phyloP scores from a whole-genome alignment of 345 rosid genomes.

The Eutrema yunnanense region DNA sequence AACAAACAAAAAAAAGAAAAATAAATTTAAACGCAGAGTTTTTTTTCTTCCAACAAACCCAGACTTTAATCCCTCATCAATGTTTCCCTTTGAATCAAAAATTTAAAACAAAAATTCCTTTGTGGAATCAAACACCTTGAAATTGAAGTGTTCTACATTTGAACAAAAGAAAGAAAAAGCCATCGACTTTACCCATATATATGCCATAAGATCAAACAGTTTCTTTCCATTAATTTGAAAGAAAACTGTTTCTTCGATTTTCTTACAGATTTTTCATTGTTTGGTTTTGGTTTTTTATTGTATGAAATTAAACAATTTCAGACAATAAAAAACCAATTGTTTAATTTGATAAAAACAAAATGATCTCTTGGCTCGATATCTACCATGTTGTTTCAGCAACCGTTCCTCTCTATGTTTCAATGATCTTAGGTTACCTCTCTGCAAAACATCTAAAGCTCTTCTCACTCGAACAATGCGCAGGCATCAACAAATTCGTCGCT shows the following conservation, averaged over 20 bases:
- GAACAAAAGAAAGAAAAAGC: conserved; percentile 15
- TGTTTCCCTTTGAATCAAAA: not conserved
- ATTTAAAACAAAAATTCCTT: not conserved
- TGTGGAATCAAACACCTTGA: conserved; percentile 22
- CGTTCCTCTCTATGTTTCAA: conserved; percentile 71
- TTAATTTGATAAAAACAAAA: not conserved
- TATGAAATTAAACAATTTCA: conserved; percentile 3
- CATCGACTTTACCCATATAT: conserved; percentile 22
- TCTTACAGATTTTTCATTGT: not conserved
- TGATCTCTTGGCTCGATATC: conserved; percentile 59
- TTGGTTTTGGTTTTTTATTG: not conserved
- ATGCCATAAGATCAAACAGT: conserved; percentile 6
- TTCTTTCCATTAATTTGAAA: not conserved
- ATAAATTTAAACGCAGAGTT: not conserved
- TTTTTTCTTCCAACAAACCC: not conserved
- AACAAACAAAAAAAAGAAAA: not conserved
- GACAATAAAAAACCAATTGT: not conserved
- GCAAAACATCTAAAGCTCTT: conserved; percentile 65
- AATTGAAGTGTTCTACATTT: conserved; percentile 15
- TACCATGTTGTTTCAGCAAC: conserved; percentile 77
- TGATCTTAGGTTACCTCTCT: conserved; percentile 67
- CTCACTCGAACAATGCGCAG: conserved; percentile 78
- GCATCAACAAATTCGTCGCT: conserved; percentile 86
- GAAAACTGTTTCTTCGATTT: conserved; percentile 1
- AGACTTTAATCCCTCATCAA: not conserved